A percentile compares a stretch with the other conserved stretches of the same genome.
Conservation (phyloP, 164 flowering plant species). For the Vitis amurensis region DNA sequence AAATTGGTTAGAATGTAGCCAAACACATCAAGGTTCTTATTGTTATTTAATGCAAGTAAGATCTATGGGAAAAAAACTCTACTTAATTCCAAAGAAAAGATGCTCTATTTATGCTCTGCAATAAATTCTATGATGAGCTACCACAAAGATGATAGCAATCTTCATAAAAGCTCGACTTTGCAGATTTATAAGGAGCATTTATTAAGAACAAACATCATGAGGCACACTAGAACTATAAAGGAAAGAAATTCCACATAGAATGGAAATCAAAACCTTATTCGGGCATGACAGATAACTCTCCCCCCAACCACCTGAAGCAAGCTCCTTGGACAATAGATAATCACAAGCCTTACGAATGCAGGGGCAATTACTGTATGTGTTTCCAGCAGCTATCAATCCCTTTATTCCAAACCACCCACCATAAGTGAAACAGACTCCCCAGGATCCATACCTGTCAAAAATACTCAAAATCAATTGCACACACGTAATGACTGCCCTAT, state of each 20-base stretch:
- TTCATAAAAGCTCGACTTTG: too few species aligned
- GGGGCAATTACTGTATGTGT: conserved; percentile 47
- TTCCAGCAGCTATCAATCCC: conserved; percentile 80
- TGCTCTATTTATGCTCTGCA: too few species aligned
- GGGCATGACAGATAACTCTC: conserved; percentile 94
- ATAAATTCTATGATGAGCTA: too few species aligned
- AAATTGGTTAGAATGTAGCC: too few species aligned
- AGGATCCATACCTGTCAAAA: conserved; percentile 79
- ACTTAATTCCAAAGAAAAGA: too few species aligned
- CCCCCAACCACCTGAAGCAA: conserved; percentile 95
- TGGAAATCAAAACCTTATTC: conserved; percentile 52
- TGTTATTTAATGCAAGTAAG: too few species aligned
- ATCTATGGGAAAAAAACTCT: too few species aligned
- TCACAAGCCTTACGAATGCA: conserved; percentile 83
- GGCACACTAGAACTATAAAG: neutral
- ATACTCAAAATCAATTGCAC: neutral
- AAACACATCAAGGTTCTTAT: too few species aligned
- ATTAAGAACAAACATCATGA: too few species aligned
- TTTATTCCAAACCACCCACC: conserved; percentile 87
- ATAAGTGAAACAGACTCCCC: conserved; percentile 94
- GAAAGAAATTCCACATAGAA: neutral
- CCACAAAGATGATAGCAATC: too few species aligned
- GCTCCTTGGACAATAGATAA: conserved; percentile 81
- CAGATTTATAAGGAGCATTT: too few species aligned
- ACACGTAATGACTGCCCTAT: too few species aligned